phyloP scores from a whole-genome alignment of 2,329 filamentous ascomycete genomes.

The Zymoseptoria ardabiliae region DNA sequence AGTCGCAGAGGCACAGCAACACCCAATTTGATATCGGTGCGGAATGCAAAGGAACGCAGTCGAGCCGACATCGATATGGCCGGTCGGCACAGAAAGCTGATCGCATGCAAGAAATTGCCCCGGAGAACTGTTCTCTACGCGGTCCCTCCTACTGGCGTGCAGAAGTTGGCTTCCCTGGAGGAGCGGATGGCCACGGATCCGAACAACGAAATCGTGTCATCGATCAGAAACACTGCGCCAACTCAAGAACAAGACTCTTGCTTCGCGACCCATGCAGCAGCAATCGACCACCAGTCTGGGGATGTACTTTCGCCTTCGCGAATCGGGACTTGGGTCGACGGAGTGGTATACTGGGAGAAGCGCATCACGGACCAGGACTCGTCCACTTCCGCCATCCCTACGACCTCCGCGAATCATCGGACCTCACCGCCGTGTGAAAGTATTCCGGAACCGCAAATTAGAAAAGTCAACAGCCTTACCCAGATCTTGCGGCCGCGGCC shows the following conservation, averaged over 20 bases:
- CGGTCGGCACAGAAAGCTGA: slow-evolving; percentile 20
- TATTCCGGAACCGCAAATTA: slow-evolving; percentile 6
- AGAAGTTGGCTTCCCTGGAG: slow-evolving; percentile 28
- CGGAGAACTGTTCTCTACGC: slow-evolving; percentile 27
- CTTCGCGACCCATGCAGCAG: slow-evolving; percentile 14
- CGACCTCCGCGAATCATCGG: too few species aligned
- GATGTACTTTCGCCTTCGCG: slow-evolving; percentile 8
- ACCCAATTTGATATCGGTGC: slow-evolving; percentile 16
- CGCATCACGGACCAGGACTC: neutral
- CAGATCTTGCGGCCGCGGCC: neutral
- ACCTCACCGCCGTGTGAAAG: neutral
- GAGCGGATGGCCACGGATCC: slow-evolving; percentile 34
- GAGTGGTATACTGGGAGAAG: slow-evolving; percentile 36
- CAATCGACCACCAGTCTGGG: slow-evolving; percentile 6
- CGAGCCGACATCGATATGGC: slow-evolving; percentile 15
- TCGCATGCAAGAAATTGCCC: slow-evolving; percentile 1
- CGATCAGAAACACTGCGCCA: slow-evolving; percentile 23
- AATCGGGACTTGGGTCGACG: slow-evolving; percentile 40
- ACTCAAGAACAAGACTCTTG: slow-evolving; percentile 14
- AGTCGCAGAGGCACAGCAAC: slow-evolving; percentile 27
- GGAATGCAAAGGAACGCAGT: slow-evolving; percentile 16
- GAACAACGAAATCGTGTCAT: slow-evolving; percentile 34
- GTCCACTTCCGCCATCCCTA: neutral
- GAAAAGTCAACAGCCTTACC: slow-evolving; percentile 21
- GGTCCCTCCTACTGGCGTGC: slow-evolving; percentile 23